Base-by-base conservation (phyloP, 2,329 filamentous ascomycete species). In the Scorias spongiosa region DNA sequence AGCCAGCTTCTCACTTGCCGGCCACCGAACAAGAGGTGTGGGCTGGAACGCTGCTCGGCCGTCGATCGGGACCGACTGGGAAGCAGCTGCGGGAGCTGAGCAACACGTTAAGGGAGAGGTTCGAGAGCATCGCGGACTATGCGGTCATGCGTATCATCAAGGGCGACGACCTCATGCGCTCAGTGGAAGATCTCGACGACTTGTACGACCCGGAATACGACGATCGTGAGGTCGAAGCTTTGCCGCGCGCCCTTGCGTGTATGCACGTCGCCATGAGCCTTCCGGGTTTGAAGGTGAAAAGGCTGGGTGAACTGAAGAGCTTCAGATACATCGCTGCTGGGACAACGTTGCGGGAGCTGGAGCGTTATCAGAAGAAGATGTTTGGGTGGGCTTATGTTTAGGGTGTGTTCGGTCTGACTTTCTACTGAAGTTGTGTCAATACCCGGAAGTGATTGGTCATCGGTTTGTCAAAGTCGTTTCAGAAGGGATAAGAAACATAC, bases 11-110 rank as follows among this genome's bases (percentile, higher is more conserved):
- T 1, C 55, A 55, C 36, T 56, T 63, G 4, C 61, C 61, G 5
- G 61, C 75, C 10, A 67, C 60, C 10, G 72, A 75, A 52, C 58
- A 67, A 6, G 73, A 76, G 57, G 72, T 73, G 39, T 76, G 79
- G 54, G 66, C 70, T 28, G 75, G 75, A 26, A 71, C 66, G 42
- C 75, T 78, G 48, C 63, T 78, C 17, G 72, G 71, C 42, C 69
- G 67, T 46, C 64, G 63, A 9, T 66, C 49, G 10, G 57, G 57
- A 14, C 46, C 50, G 8, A 51, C 56, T 44, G 55, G 51, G 42
- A 58, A 56, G 29, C 44, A 51, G n/a, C 53, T 63, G 3, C 56
- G 61, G 6, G 61, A 62, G 6, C 54, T 58, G 1, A 59, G 54
- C 39, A 59, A 55, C 17, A 55, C 57, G 26, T 62, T 67, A 50